phyloP scores from a whole-genome alignment of 768 basidiomycete species.

The Podaxis carcinomalis region DNA sequence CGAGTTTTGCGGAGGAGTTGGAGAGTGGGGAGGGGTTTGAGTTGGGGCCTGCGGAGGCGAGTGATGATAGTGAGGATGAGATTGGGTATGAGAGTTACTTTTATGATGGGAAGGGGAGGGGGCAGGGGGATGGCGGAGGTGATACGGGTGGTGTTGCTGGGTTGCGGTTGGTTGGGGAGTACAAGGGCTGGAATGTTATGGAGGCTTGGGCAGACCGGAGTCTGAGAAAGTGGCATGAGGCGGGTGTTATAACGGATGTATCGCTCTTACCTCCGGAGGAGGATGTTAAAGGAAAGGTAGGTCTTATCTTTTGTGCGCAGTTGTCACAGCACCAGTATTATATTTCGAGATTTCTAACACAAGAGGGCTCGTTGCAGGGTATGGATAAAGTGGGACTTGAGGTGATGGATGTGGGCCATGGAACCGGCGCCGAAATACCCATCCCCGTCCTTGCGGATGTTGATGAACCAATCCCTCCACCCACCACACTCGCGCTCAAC shows the following conservation, averaged over 20 bases:
- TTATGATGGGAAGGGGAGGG: constrained; percentile 73
- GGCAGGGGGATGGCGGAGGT: constrained; percentile 75
- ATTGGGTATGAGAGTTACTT: constrained; percentile 87
- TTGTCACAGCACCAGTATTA: background rate
- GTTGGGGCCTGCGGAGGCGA: constrained; percentile 56
- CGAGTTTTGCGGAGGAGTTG: constrained; percentile 86
- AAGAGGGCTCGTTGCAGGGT: constrained; percentile 22
- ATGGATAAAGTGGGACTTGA: constrained; percentile 42
- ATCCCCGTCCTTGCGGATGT: constrained; percentile 56
- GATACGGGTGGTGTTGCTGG: constrained; percentile 68
- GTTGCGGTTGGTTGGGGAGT: constrained; percentile 76
- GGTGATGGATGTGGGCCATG: constrained; percentile 33
- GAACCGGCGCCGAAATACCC: constrained; percentile 50
- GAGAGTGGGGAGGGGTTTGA: constrained; percentile 90
- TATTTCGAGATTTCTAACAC: constrained; percentile 11
- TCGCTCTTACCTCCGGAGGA: constrained; percentile 32
- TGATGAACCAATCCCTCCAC: constrained; percentile 31
- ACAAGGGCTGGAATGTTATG: constrained; percentile 87
- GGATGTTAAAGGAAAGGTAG: constrained; percentile 45
- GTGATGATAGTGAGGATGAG: constrained; percentile 77
- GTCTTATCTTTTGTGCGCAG: background rate
- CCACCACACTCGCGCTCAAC: constrained; percentile 20
- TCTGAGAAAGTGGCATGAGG: constrained; percentile 80
- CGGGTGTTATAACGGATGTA: constrained; percentile 61
- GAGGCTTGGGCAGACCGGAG: constrained; percentile 94